Evolutionary conservation across 2,329 filamentous ascomycete species (phyloP).

Genomic region (Aspergillus ochraceus): DNA sequence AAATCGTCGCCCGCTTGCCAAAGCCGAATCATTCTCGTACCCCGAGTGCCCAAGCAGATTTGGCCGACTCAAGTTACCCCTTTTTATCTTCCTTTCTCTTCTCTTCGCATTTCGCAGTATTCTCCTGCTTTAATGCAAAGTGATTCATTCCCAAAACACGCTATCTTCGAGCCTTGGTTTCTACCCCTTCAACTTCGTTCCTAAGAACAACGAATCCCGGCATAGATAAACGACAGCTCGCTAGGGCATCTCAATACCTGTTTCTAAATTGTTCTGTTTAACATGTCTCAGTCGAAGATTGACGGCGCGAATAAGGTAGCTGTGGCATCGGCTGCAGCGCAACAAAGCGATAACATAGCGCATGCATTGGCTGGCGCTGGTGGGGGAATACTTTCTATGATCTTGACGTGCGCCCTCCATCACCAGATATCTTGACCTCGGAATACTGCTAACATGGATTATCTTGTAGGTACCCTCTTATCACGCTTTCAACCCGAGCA

Average conservation of each 20-base stretch:
- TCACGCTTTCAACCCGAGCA: constrained; percentile 94
- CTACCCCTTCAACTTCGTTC: background rate
- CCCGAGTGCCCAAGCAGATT: background rate
- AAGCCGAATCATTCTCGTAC: constrained; percentile 34
- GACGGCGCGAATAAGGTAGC: constrained; percentile 37
- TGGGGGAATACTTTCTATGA: constrained; percentile 92
- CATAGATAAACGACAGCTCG: background rate
- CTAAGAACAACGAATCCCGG: background rate
- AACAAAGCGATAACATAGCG: constrained; percentile 94
- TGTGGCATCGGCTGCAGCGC: constrained; percentile 63
- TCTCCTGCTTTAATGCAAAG: background rate
- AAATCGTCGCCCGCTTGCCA: constrained; percentile 21
- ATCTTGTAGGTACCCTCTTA: constrained; percentile 78
- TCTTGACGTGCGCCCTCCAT: constrained; percentile 68
- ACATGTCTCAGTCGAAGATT: constrained; percentile 42
- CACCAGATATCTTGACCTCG: constrained; percentile 2
- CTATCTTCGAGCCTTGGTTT: background rate
- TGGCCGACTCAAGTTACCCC: background rate
- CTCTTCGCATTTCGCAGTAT: background rate
- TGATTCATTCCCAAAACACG: background rate
- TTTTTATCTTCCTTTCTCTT: background rate
- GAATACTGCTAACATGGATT: constrained; percentile 9
- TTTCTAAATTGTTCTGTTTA: constrained; percentile 1
- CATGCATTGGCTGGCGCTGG: constrained; percentile 92
- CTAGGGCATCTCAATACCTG: constrained; percentile 2